Conservation (phyloP, 2,329 filamentous ascomycete species). For the Fusarium newnesense region DNA sequence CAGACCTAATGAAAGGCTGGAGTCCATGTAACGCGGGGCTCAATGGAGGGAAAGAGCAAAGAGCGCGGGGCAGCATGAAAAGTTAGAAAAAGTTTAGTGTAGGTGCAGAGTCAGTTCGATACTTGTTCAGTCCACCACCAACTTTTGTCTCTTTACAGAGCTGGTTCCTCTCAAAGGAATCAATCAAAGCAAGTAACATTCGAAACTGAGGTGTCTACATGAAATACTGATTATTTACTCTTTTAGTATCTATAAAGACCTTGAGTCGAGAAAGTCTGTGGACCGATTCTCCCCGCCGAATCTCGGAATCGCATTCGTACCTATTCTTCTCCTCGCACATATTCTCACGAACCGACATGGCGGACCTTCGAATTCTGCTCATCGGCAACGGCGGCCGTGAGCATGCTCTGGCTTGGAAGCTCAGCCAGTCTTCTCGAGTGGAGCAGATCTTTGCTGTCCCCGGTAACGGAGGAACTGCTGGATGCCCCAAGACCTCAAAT, state of each 20-base stretch:
- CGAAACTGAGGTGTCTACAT: background rate
- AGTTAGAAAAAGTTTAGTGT: conserved; percentile 30
- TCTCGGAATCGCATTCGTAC: conserved; percentile 29
- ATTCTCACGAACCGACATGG: conserved; percentile 38
- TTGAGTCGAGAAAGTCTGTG: conserved; percentile 6
- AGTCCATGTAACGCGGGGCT: conserved; percentile 16
- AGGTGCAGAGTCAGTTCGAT: conserved; percentile 16
- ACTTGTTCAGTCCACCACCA: conserved; percentile 11
- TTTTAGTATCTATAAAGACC: conserved; percentile 14
- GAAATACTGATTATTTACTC: background rate
- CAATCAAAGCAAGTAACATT: conserved; percentile 22
- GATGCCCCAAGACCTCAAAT: conserved; percentile 78
- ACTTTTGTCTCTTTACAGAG: conserved; percentile 29
- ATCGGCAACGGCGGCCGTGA: conserved; percentile 95
- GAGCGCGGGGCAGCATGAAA: conserved; percentile 28
- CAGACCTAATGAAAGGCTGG: background rate
- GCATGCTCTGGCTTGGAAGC: conserved; percentile 94
- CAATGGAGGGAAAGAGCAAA: conserved; percentile 4
- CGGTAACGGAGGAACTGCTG: conserved; percentile 89
- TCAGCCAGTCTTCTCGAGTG: conserved; percentile 83
- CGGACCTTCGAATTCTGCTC: conserved; percentile 76
- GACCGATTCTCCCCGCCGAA: conserved; percentile 27
- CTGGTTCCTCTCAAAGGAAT: conserved; percentile 36
- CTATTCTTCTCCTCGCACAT: conserved; percentile 19
- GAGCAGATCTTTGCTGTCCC: conserved; percentile 77